A percentile compares a stretch with the other conserved stretches of the same genome.
Evolutionary conservation across 2,329 filamentous ascomycete species (phyloP).

Genomic region (Dactylellina sp.): DNA sequence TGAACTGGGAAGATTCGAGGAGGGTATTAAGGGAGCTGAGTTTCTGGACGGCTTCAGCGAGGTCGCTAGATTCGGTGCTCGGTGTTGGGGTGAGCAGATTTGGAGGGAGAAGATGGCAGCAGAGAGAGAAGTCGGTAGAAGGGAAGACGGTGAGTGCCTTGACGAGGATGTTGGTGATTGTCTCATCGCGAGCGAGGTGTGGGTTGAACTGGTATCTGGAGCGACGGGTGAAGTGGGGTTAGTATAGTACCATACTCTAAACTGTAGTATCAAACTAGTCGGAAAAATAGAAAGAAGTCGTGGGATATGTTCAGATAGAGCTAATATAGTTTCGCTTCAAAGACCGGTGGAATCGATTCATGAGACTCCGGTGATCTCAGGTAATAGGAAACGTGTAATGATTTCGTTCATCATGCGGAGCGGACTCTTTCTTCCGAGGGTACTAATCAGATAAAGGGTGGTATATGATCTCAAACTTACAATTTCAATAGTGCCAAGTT

Average conservation of each 20-base stretch:
- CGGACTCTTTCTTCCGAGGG: slow-evolving; percentile 7
- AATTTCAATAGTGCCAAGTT: slow-evolving; percentile 96
- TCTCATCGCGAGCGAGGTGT: slow-evolving; percentile 94
- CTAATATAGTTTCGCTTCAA: slow-evolving; percentile 68
- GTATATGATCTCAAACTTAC: slow-evolving; percentile 71
- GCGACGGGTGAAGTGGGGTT: slow-evolving; percentile 32
- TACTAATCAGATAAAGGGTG: not conserved
- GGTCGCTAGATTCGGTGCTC: slow-evolving; percentile 72
- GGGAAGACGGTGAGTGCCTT: slow-evolving; percentile 98
- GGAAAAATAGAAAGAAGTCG: slow-evolving; percentile 25
- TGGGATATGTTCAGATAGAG: slow-evolving; percentile 74
- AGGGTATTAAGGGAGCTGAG: slow-evolving; percentile 85
- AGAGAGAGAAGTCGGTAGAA: slow-evolving; percentile 91
- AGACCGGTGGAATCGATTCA: slow-evolving; percentile 71
- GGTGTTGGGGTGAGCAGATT: slow-evolving; percentile 73
- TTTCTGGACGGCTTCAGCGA: slow-evolving; percentile 91
- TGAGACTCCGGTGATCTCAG: slow-evolving; percentile 74
- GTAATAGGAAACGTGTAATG: slow-evolving; percentile 98
- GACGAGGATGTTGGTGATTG: slow-evolving; percentile 98
- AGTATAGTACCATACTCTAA: not conserved
- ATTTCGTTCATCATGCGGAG: slow-evolving; percentile 76
- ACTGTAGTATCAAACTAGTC: not conserved
- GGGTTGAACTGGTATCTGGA: slow-evolving; percentile 98
- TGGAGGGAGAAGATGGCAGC: slow-evolving; percentile 91
- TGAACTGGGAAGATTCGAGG: slow-evolving; percentile 90